Percentiles rank a stretch among this genome's conserved stretches.
phyloP scores from a whole-genome alignment of 1,139 yeast genomes.

The Diutina sp. region DNA sequence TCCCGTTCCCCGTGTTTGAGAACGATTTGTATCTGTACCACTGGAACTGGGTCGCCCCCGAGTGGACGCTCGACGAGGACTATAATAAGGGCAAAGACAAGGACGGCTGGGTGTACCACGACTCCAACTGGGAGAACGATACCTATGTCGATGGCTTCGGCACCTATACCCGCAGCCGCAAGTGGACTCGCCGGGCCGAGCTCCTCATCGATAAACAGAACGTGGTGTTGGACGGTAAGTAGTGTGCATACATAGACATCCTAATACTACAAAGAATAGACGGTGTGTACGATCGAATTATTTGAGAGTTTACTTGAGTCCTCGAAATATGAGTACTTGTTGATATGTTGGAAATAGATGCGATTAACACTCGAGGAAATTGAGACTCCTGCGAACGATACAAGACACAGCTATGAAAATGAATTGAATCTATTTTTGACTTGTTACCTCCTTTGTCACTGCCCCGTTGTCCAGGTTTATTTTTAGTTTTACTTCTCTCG shows the following conservation, averaged over 20 bases:
- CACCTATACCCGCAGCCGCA: conserved; percentile 37
- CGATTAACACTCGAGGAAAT: too few relatives aligned
- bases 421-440: too few relatives aligned
- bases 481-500: too few relatives aligned
- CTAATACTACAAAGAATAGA: too few relatives aligned
- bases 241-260: not conserved
- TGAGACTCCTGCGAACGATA: too few relatives aligned
- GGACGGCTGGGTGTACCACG: conserved; percentile 44
- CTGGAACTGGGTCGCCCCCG: conserved; percentile 45
- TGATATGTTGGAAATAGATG: too few relatives aligned
- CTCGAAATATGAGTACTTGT: too few relatives aligned
- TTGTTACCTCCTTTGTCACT: too few relatives aligned
- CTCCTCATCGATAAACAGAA: conserved; percentile 30
- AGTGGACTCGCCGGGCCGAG: conserved; percentile 36
- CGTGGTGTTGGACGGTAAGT: conserved; percentile 12
- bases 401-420: too few relatives aligned
- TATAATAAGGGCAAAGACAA: conserved; percentile 19
- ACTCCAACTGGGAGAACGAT: conserved; percentile 36
- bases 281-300: too few relatives aligned
- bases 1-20: conserved; percentile 36
- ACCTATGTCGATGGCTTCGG: conserved; percentile 32
- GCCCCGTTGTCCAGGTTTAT: too few relatives aligned
- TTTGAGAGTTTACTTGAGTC: too few relatives aligned
- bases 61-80: conserved; percentile 34
- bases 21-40: conserved; percentile 26